Conservation (phyloP, 805 yeast genomes). For the Brettanomyces naardenensis region DNA sequence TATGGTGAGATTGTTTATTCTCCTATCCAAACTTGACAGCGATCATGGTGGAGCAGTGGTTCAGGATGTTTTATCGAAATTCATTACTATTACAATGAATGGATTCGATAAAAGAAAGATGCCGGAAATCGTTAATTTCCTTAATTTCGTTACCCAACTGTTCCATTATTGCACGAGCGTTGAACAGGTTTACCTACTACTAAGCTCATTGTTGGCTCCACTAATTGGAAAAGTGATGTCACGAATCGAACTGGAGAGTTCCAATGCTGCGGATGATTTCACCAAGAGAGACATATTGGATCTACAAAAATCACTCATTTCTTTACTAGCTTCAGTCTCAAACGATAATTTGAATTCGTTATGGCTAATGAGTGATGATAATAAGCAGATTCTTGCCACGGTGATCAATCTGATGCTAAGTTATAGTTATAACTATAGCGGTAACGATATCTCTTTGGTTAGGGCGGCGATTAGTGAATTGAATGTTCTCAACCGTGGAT, state of each 20-base stretch:
- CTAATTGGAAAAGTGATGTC: constrained; percentile 55
- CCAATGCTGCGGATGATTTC: constrained; percentile 24
- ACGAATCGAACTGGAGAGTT: constrained; percentile 17
- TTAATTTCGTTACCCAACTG: constrained; percentile 82
- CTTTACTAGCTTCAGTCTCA: constrained; percentile 59
- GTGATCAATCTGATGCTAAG: constrained; percentile 58
- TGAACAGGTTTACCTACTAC: constrained; percentile 60
- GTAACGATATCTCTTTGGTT: constrained; percentile 56
- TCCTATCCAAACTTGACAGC: constrained; percentile 39
- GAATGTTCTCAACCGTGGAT: constrained; percentile 48
- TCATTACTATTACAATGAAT: constrained; percentile 58
- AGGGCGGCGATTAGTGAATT: constrained; percentile 66
- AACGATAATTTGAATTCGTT: constrained; percentile 76
- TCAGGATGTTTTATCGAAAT: constrained; percentile 49
- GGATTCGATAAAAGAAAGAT: constrained; percentile 49
- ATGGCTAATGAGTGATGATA: constrained; percentile 54
- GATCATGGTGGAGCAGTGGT: constrained; percentile 15
- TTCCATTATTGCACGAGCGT: constrained; percentile 62
- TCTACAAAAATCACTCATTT: constrained; percentile 63
- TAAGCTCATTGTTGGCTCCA: constrained; percentile 71
- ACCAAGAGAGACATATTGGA: constrained; percentile 49
- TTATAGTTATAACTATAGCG: constrained; percentile 45
- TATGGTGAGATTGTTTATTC: constrained; percentile 77
- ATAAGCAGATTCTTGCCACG: constrained; percentile 49
- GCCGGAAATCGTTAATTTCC: constrained; percentile 69